Base-by-base conservation (phyloP, 78 protist genomes). In the Capsaspora owczarzaki region DNA sequence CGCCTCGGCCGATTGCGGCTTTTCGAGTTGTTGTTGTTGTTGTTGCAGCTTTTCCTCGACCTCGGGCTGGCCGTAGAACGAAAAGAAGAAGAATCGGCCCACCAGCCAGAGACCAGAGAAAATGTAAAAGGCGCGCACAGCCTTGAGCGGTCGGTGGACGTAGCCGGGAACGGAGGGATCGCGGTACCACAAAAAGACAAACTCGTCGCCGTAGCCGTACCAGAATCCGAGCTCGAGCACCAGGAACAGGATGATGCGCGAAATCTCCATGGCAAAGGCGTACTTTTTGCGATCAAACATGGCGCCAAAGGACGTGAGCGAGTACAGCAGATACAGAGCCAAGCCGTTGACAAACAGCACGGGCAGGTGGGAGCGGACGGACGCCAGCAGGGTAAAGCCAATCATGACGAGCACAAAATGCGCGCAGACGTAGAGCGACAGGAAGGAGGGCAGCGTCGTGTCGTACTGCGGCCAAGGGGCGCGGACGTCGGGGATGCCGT, bases 401-500 rank as follows among this genome's bases (percentile, higher is more conserved):
- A 35, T 20, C 43, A 35, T 25, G 40, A 63, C 33, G 72, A 35
- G 72, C 43, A 63, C 10, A 16, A 4, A 63, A 14, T 63, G 72
- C 6, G 23, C 25, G 41, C 27, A 2, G 33, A 63, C 43, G 41
- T 63, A 63, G 72, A 29, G 20, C 19, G 5, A 33, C n/a, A 63
- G 72, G 72, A 35, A 29, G 38, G 33, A 6, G 41, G 72, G 72
- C 72, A 63, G 72, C 22, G 38, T 14, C n/a, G 42, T 2, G 72
- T 35, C 72, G 41, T 35, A 63, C 72, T 63, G 27, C 19, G 72
- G 72, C 72, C 35, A 35, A 8, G 72, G 72, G 43, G 72, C 72
- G 20, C 33, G 6, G 20, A 63, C 72, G 41, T 63, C 72, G 43
- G 72, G 72, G 41, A 63, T 63, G 72, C 41, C 72, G 43, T 63